Percentiles rank a stretch among this genome's conserved stretches.
These are phyloP conservation scores for Coprinopsis marcescibilis DNA, from an alignment of 768 basidiomycete genomes.

Conservation along the genomic window DNA sequence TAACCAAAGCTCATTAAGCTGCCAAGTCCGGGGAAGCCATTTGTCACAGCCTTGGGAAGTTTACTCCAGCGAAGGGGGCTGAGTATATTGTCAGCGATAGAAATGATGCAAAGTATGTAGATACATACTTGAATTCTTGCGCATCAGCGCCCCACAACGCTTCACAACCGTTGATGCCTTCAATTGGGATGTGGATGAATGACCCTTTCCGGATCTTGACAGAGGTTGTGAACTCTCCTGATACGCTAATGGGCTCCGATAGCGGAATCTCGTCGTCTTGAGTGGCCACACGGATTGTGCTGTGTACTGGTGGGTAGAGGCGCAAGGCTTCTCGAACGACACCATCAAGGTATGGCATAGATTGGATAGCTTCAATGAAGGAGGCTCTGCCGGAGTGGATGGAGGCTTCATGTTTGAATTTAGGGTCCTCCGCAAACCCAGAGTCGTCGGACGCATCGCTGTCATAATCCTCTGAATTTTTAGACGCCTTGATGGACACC, in stretches of 20 bases:
- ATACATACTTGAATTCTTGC: slow-evolving; percentile 46
- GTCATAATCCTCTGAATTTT: slow-evolving; percentile 14
- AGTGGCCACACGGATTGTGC: slow-evolving; percentile 51
- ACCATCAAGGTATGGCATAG: slow-evolving; percentile 47
- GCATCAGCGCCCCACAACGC: slow-evolving; percentile 55
- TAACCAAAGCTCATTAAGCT: slow-evolving; percentile 51
- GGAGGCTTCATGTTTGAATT: neutral
- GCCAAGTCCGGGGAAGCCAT: slow-evolving; percentile 39
- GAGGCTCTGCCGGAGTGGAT: slow-evolving; percentile 14
- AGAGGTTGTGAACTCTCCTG: slow-evolving; percentile 31
- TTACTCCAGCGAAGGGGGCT: slow-evolving; percentile 53
- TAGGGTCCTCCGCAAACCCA: slow-evolving; percentile 18
- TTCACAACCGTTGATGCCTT: slow-evolving; percentile 45
- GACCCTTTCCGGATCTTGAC: slow-evolving; percentile 48
- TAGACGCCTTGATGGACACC: slow-evolving; percentile 11
- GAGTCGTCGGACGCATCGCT: slow-evolving; percentile 20
- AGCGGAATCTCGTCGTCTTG: slow-evolving; percentile 50
- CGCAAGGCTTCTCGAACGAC: slow-evolving; percentile 55
- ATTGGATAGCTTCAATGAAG: slow-evolving; percentile 31
- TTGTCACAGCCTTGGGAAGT: slow-evolving; percentile 29
- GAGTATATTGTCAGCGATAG: neutral
- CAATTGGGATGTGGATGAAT: slow-evolving; percentile 53
- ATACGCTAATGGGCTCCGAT: slow-evolving; percentile 36
- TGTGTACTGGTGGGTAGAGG: slow-evolving; percentile 50
- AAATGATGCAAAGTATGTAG: slow-evolving; percentile 2